Conservation (phyloP, 257 asterid genomes). For the Petrea volubilis region DNA sequence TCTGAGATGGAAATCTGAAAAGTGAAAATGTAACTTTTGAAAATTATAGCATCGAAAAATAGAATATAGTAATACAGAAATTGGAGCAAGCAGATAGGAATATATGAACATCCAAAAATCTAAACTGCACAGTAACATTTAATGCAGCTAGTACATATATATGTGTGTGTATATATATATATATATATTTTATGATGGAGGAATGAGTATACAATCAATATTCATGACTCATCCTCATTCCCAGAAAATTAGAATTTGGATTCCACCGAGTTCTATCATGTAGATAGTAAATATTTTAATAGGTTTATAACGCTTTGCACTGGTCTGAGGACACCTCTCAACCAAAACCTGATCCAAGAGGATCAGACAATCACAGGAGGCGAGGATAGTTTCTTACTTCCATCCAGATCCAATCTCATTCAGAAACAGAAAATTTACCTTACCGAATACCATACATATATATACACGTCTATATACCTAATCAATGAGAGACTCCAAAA, state of each 20-base stretch:
- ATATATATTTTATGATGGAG: background rate
- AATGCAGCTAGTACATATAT: constrained; percentile 10
- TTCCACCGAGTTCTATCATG: background rate
- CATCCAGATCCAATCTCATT: background rate
- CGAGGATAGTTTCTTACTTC: too few relatives aligned
- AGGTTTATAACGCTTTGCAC: too few relatives aligned
- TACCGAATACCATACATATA: background rate
- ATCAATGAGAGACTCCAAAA: background rate
- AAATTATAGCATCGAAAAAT: background rate
- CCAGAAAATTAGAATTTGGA: constrained; percentile 1
- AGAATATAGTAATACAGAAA: background rate
- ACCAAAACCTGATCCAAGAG: too few relatives aligned
- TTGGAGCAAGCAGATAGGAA: background rate
- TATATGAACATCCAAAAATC: background rate
- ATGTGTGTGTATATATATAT: too few relatives aligned
- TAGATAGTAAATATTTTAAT: background rate
- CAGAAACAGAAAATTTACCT: background rate
- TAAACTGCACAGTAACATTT: background rate
- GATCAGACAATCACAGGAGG: too few relatives aligned
- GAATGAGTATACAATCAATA: background rate
- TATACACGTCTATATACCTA: background rate
- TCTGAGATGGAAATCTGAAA: constrained; percentile 57
- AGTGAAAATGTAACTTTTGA: constrained; percentile 24
- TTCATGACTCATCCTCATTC: constrained; percentile 6
- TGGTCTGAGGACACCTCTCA: too few relatives aligned